Evolutionary conservation across 2,329 filamentous ascomycete species (phyloP).

Genomic region (Penicillium freii): DNA sequence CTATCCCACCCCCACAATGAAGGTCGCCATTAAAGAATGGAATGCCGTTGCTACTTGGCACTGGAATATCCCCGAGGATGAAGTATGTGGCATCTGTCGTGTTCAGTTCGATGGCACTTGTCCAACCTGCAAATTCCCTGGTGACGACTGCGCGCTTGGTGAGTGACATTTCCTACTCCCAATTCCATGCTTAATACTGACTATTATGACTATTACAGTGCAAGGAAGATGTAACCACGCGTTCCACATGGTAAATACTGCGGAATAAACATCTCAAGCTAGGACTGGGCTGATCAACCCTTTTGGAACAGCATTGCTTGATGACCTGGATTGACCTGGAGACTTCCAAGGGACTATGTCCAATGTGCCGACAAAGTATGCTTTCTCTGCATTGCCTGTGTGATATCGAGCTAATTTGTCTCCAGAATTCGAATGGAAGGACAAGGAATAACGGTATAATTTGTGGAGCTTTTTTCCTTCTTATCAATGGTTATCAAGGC

Average conservation of each 20-base stretch:
- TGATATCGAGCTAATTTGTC: conserved; percentile 15
- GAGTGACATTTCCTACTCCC: conserved; percentile 39
- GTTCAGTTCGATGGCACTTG: conserved; percentile 97
- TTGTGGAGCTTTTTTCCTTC: not conserved
- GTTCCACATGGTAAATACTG: conserved; percentile 78
- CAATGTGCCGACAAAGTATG: conserved; percentile 94
- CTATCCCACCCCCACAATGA: conserved; percentile 60
- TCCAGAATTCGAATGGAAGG: conserved; percentile 55
- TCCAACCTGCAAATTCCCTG: conserved; percentile 95
- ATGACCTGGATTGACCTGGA: conserved; percentile 87
- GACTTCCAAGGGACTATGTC: conserved; percentile 86
- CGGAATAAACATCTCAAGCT: conserved; percentile 6
- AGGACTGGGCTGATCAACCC: conserved; percentile 6
- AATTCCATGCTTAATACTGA: conserved; percentile 7
- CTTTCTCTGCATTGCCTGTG: conserved; percentile 1
- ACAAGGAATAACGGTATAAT: conserved; percentile 30
- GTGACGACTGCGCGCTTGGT: conserved; percentile 92
- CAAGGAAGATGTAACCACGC: conserved; percentile 96
- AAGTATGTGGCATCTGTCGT: conserved; percentile 97
- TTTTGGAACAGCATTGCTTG: conserved; percentile 74
- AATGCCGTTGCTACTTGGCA: conserved; percentile 93
- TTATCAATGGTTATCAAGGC: conserved; percentile 4
- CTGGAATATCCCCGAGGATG: conserved; percentile 96
- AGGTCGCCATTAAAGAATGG: conserved; percentile 92
- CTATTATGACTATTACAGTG: conserved; percentile 53